Conservation (phyloP, 2,329 filamentous ascomycete species). For the Leptographium wingfieldii region DNA sequence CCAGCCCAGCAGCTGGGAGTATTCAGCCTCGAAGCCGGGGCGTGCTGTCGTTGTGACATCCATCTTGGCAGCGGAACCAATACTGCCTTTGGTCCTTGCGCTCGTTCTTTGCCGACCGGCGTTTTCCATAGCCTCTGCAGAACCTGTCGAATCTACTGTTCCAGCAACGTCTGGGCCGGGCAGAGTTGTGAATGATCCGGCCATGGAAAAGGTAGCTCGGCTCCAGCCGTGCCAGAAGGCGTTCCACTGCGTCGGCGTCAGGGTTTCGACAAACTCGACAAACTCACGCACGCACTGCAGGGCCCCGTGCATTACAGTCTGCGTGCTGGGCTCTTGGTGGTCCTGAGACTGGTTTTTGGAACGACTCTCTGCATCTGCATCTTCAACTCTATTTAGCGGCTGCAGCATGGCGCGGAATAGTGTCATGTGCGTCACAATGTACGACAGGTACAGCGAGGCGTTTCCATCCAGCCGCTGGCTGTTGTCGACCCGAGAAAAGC, state of each 20-base stretch:
- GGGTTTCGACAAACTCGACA: conserved; percentile 12
- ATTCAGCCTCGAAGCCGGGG: conserved; percentile 3
- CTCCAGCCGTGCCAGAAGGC: conserved; percentile 15
- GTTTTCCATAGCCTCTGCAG: background rate
- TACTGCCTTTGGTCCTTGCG: too few species aligned
- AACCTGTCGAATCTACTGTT: background rate
- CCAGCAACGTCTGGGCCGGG: background rate
- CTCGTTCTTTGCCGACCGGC: background rate
- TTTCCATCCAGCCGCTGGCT: conserved; percentile 16
- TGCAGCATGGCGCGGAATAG: conserved; percentile 20
- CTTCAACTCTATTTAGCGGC: conserved; percentile 15
- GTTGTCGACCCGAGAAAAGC: background rate
- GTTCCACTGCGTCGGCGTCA: conserved; percentile 11
- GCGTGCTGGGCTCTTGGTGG: background rate
- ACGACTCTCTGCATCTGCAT: background rate
- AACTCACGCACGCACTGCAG: conserved; percentile 11
- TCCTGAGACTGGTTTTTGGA: background rate
- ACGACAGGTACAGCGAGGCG: conserved; percentile 19
- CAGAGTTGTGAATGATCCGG: conserved; percentile 9
- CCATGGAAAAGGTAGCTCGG: conserved; percentile 11
- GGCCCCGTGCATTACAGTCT: conserved; percentile 8
- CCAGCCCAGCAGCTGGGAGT: conserved; percentile 8
- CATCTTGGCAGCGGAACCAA: background rate
- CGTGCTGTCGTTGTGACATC: background rate
- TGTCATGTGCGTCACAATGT: conserved; percentile 22